Conservation (phyloP, 306 rosid genomes). For the Senna tora region DNA sequence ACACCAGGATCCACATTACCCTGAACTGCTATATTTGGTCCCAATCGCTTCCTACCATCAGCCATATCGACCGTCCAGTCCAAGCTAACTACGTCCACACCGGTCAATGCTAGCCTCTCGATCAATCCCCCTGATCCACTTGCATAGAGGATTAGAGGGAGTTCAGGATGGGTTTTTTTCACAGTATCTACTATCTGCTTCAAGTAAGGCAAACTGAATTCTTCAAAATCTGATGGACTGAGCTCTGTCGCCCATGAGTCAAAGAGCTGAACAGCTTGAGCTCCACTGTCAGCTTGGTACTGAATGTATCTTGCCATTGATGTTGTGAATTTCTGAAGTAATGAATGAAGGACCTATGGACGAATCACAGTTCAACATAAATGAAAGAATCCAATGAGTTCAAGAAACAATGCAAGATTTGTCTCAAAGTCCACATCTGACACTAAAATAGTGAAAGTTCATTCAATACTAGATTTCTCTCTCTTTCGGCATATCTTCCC, state of each 20-base stretch:
- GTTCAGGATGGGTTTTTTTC: slow-evolving; percentile 78
- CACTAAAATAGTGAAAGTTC: neutral
- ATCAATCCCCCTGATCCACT: slow-evolving; percentile 98
- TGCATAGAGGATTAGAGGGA: slow-evolving; percentile 92
- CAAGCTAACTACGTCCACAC: slow-evolving; percentile 93
- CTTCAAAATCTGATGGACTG: slow-evolving; percentile 94
- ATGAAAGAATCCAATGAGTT: slow-evolving; percentile 1
- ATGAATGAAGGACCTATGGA: slow-evolving; percentile 79
- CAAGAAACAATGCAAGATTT: neutral
- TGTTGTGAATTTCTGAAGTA: slow-evolving; percentile 77
- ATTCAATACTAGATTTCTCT: neutral
- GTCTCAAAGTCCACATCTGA: neutral
- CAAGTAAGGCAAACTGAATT: slow-evolving; percentile 91
- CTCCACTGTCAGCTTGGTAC: slow-evolving; percentile 94
- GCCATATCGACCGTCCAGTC: slow-evolving; percentile 99
- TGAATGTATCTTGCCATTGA: slow-evolving; percentile 87
- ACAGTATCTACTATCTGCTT: slow-evolving; percentile 86
- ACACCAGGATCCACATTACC: slow-evolving; percentile 98
- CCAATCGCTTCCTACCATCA: slow-evolving; percentile 85
- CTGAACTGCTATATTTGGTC: slow-evolving; percentile 82
- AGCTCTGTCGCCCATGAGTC: slow-evolving; percentile 97
- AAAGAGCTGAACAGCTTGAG: slow-evolving; percentile 96
- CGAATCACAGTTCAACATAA: slow-evolving; percentile 33
- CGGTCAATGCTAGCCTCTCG: slow-evolving; percentile 84
- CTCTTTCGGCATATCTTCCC: neutral